Conservation (phyloP, 208 protist species). For the Leishmania tropica region DNA sequence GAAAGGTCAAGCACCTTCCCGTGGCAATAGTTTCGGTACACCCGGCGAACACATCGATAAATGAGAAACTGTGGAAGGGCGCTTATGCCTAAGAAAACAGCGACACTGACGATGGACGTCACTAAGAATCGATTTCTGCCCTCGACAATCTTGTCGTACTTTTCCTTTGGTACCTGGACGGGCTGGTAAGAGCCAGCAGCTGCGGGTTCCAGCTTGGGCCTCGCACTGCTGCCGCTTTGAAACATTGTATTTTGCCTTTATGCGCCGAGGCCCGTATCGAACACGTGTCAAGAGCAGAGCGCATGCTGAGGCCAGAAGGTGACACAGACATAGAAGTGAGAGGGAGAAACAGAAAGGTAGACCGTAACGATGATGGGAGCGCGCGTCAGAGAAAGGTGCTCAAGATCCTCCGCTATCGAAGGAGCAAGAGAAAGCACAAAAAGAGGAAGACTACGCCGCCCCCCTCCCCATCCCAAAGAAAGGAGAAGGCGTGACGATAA, state of each 20-base stretch:
- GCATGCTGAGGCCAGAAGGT: neutral
- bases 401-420: neutral
- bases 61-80: slow-evolving; percentile 63
- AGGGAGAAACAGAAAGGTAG: neutral
- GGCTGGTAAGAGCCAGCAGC: slow-evolving; percentile 37
- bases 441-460: neutral
- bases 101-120: slow-evolving; percentile 41
- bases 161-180: slow-evolving; percentile 63
- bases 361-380: neutral
- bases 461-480: neutral
- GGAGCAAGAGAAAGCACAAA: neutral
- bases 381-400: neutral
- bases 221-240: slow-evolving; percentile 5
- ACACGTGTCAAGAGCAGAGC: neutral
- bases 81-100: slow-evolving; percentile 45
- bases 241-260: slow-evolving; percentile 7
- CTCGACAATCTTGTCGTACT: slow-evolving; percentile 76
- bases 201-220: slow-evolving; percentile 26
- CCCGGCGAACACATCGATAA: slow-evolving; percentile 45
- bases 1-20: slow-evolving; percentile 81
- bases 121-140: slow-evolving; percentile 74
- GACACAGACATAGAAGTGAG: neutral
- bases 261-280: neutral
- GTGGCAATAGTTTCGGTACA: slow-evolving; percentile 53
- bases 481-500: neutral